Evolutionary conservation across 2,329 filamentous ascomycete genomes (phyloP).

Genomic region (Colletotrichum gigasporum): DNA sequence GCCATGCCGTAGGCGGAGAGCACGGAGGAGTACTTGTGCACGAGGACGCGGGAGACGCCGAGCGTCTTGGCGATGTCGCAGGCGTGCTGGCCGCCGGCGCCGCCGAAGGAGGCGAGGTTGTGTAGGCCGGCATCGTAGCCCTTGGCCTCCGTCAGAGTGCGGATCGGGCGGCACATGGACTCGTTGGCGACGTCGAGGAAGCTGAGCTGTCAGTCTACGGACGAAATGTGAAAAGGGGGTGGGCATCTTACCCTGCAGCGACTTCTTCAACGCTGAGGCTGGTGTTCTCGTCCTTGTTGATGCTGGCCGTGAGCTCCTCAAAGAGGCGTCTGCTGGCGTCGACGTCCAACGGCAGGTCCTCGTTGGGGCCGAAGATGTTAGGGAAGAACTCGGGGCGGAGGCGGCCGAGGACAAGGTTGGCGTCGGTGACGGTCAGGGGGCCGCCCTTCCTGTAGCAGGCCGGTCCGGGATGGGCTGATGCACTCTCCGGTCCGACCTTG

Average conservation of each 20-base stretch:
- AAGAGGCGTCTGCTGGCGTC: slow-evolving; percentile 52
- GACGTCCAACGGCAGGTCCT: slow-evolving; percentile 62
- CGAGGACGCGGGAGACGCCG: slow-evolving; percentile 46
- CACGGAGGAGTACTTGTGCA: slow-evolving; percentile 43
- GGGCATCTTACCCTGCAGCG: slow-evolving; percentile 62
- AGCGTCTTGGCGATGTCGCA: slow-evolving; percentile 47
- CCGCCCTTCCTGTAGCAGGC: slow-evolving; percentile 78
- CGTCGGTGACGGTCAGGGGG: slow-evolving; percentile 77
- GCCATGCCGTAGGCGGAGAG: slow-evolving; percentile 54
- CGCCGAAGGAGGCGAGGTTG: slow-evolving; percentile 47
- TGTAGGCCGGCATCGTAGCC: slow-evolving; percentile 46
- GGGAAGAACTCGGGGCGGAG: slow-evolving; percentile 72
- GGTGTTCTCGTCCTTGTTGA: slow-evolving; percentile 48
- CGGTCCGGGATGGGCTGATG: slow-evolving; percentile 75
- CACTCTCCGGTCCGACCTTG: slow-evolving; percentile 77
- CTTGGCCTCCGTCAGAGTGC: slow-evolving; percentile 45
- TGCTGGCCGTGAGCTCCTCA: slow-evolving; percentile 49
- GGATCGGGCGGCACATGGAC: slow-evolving; percentile 46
- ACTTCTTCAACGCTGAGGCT: slow-evolving; percentile 38
- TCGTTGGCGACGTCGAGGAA: slow-evolving; percentile 48
- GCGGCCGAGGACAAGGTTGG: slow-evolving; percentile 74
- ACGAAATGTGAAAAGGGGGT: not conserved
- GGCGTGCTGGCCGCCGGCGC: slow-evolving; percentile 50
- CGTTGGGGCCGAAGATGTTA: slow-evolving; percentile 76
- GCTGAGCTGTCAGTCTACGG: not conserved